These are phyloP conservation scores for Carex myosuroides DNA, from an alignment of 176 grass and related monocot genomes.

Conservation along the genomic window DNA sequence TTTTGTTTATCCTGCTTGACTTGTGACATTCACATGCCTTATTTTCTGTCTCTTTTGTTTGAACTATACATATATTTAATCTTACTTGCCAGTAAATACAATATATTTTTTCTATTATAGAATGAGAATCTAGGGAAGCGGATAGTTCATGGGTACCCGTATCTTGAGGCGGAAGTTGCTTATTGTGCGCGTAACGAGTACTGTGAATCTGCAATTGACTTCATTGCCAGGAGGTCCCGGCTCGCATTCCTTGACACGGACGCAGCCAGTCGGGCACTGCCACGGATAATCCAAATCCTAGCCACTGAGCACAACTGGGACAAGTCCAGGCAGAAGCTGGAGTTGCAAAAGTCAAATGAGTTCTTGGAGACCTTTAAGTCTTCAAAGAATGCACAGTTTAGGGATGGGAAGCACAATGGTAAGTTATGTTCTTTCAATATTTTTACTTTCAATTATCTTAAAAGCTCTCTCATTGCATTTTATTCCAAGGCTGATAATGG, in stretches of 20 bases:
- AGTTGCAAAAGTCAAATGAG: conserved; percentile 58
- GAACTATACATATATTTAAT: not conserved
- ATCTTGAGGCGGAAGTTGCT: conserved; percentile 93
- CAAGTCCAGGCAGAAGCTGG: conserved; percentile 49
- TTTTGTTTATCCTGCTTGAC: not conserved
- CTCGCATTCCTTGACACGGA: conserved; percentile 94
- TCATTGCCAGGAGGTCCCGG: conserved; percentile 73
- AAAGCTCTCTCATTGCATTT: not conserved
- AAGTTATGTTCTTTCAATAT: not conserved
- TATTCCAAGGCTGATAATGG: not conserved
- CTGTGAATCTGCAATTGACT: conserved; percentile 78
- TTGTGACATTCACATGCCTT: not conserved
- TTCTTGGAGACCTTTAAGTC: conserved; percentile 93
- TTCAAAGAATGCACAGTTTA: conserved; percentile 80
- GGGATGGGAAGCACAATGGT: conserved; percentile 90
- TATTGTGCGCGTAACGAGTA: conserved; percentile 88
- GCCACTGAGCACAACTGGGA: conserved; percentile 80
- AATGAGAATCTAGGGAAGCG: conserved; percentile 81
- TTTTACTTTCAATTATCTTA: not conserved
- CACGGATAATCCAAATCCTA: conserved; percentile 69
- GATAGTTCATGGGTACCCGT: conserved; percentile 80
- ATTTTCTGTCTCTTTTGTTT: conserved; percentile 6
- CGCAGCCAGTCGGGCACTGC: conserved; percentile 61
- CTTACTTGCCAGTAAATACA: not conserved
- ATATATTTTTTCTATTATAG: conserved; percentile 29